Conservation (phyloP, 2,329 filamentous ascomycete genomes). For the Aspergillus sp. region DNA sequence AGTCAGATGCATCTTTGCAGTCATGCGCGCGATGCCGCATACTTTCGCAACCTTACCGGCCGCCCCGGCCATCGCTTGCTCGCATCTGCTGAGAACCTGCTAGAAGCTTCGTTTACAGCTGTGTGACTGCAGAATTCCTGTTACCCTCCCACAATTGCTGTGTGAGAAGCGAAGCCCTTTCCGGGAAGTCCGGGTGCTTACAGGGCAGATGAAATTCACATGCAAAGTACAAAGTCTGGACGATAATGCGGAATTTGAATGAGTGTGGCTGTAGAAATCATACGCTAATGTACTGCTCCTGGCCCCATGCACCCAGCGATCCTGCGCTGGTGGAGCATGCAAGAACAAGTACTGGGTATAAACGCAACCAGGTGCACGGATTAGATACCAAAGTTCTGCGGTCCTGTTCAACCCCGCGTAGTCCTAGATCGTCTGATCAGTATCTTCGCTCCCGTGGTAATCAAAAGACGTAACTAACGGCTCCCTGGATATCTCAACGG, state of each 20-base stretch:
- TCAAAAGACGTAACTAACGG: conserved; percentile 29
- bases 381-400: not conserved
- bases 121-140: not conserved
- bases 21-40: conserved; percentile 22
- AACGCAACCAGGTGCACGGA: not conserved
- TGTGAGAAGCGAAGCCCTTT: not conserved
- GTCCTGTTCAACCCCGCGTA: conserved; percentile 29
- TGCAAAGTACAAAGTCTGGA: not conserved
- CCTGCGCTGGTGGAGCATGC: conserved; percentile 16
- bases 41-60: conserved; percentile 8
- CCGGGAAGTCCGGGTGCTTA: not conserved
- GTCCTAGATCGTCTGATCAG: conserved; percentile 25
- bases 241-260: not conserved
- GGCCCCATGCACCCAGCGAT: conserved; percentile 17
- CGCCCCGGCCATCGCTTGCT: conserved; percentile 2
- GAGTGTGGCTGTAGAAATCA: conserved; percentile 2
- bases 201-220: not conserved
- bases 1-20: conserved; percentile 16
- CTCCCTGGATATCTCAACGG: conserved; percentile 41
- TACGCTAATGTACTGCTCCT: conserved; percentile 12
- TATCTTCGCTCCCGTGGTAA: conserved; percentile 3
- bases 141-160: not conserved
- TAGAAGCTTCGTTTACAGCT: not conserved
- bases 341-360: not conserved
- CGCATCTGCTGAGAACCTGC: not conserved